Evolutionary conservation across 768 basidiomycete genomes (phyloP).

Genomic region (Auricularia cornea): DNA sequence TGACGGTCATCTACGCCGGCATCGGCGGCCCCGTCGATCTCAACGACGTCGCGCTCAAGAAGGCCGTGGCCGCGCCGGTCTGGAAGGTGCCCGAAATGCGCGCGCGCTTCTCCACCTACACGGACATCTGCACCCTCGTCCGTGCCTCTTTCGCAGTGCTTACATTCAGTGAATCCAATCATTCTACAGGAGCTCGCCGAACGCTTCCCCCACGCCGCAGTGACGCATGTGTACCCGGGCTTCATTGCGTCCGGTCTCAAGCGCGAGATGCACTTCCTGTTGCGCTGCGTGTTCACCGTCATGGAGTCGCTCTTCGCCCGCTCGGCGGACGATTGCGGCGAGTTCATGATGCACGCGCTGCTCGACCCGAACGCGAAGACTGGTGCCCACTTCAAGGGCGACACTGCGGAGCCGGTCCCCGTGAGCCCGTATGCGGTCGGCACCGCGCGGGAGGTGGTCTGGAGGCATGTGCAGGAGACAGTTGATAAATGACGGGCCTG

Average conservation of each 20-base stretch:
- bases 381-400: neutral
- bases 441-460: neutral
- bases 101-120: neutral
- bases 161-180: no score
- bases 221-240: slow-evolving; percentile 5
- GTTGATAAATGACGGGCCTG: no score
- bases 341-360: slow-evolving; percentile 17
- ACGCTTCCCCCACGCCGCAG: slow-evolving; percentile 1
- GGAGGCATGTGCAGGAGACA: neutral
- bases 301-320: slow-evolving; percentile 1
- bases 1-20: slow-evolving; percentile 35
- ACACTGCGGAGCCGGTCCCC: neutral
- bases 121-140: neutral
- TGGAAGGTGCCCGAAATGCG: neutral
- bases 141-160: neutral
- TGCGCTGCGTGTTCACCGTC: neutral
- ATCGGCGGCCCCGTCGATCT: slow-evolving; percentile 31
- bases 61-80: slow-evolving; percentile 10
- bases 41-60: slow-evolving; percentile 44
- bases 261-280: neutral
- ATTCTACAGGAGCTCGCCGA: slow-evolving; percentile 6
- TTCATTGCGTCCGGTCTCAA: neutral
- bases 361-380: neutral
- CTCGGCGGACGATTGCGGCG: slow-evolving; percentile 13
- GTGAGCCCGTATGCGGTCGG: neutral